phyloP scores from a whole-genome alignment of 2,329 filamentous ascomycete genomes.

The Hypoxylon sp. region DNA sequence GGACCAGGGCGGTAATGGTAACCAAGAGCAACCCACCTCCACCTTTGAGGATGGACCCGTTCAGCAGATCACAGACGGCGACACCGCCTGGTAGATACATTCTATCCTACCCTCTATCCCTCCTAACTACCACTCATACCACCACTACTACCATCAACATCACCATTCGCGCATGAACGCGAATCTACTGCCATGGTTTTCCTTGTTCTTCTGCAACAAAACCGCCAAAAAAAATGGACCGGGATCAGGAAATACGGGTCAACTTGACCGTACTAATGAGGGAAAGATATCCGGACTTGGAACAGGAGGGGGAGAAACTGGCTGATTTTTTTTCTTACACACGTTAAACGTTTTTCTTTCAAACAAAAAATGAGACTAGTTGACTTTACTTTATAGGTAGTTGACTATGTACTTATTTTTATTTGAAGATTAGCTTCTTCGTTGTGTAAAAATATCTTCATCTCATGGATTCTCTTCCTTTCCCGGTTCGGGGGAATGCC shows the following conservation, averaged over 20 bases:
- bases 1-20: constrained; percentile 5
- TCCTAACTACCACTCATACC: no score
- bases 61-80: constrained; percentile 2
- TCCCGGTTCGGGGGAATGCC: constrained; percentile 84
- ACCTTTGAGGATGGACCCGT: not conserved
- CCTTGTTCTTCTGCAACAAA: constrained; percentile 38
- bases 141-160: constrained; percentile 5
- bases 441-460: no score
- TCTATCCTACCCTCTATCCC: no score
- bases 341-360: constrained; percentile 5
- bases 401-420: constrained; percentile 25
- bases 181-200: constrained; percentile 35
- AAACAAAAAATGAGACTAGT: constrained; percentile 18
- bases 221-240: constrained; percentile 9
- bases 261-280: constrained; percentile 89
- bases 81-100: constrained; percentile 35
- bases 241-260: constrained; percentile 56
- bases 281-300: constrained; percentile 91
- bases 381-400: constrained; percentile 29
- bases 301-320: no score
- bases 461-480: constrained; percentile 32
- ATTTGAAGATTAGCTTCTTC: no score
- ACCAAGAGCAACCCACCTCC: not conserved
- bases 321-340: constrained; percentile 46
- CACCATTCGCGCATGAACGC: constrained; percentile 29